Conservation (phyloP, 352 stramenopile species). For the Globisporangium canariense region DNA sequence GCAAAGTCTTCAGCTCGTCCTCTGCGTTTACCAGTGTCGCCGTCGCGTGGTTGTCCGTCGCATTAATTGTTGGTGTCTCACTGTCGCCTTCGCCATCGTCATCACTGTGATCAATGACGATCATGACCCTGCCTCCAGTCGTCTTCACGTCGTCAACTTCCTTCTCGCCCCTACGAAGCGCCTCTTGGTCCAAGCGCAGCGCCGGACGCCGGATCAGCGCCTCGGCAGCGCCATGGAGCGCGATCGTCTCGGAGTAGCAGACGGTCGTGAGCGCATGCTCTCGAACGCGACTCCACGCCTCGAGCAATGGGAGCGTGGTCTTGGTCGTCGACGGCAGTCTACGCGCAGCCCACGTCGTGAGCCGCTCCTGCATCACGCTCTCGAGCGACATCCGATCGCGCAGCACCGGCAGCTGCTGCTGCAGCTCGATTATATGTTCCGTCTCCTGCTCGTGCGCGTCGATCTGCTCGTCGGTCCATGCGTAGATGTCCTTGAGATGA, state of each 20-base stretch:
- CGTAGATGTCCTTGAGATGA: conserved; percentile 31
- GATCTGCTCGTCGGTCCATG: conserved; percentile 51
- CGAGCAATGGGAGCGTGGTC: not conserved
- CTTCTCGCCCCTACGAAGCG: conserved; percentile 1
- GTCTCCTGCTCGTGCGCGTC: conserved; percentile 38
- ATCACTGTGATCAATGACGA: conserved; percentile 3
- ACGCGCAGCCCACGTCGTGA: conserved; percentile 9
- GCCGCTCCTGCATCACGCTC: not conserved
- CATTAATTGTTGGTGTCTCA: not conserved
- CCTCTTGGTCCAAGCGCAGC: conserved; percentile 17
- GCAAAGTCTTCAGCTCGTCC: not conserved
- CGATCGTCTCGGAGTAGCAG: conserved; percentile 35
- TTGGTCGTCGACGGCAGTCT: conserved; percentile 1
- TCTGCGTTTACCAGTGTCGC: not conserved
- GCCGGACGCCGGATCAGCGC: conserved; percentile 43
- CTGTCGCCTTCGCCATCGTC: not conserved
- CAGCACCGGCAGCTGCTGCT: conserved; percentile 25
- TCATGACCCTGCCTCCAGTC: not conserved
- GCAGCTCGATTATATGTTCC: conserved; percentile 41
- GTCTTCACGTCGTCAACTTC: not conserved
- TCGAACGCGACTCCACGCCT: conserved; percentile 17
- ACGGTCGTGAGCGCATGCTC: conserved; percentile 21
- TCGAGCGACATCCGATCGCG: conserved; percentile 28
- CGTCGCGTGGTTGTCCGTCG: not conserved
- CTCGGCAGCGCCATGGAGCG: conserved; percentile 37